phyloP scores from a whole-genome alignment of 148 eudicot species.

The Salicornia ramosissima region DNA sequence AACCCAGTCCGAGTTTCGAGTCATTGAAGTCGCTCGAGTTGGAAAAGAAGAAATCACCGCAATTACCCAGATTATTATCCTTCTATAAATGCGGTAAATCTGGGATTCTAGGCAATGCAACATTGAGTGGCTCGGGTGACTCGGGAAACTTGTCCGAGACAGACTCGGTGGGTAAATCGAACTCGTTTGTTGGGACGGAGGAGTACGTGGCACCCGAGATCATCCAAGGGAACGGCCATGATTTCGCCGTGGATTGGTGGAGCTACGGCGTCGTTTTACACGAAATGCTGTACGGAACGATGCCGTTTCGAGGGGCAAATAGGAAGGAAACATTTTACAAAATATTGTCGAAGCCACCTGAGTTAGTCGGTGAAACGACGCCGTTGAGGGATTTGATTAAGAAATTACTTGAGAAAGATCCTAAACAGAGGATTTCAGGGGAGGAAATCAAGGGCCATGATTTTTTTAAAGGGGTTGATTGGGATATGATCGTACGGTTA shows the following conservation, averaged over 20 bases:
- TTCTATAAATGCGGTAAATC: constrained; percentile 53
- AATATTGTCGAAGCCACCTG: constrained; percentile 42
- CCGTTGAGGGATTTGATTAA: constrained; percentile 75
- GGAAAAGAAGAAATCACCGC: constrained; percentile 21
- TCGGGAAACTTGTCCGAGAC: constrained; percentile 31
- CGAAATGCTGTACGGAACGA: constrained; percentile 78
- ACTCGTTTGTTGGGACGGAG: constrained; percentile 91
- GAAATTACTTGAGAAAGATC: constrained; percentile 59
- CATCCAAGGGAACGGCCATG: constrained; percentile 63
- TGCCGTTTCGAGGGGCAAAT: constrained; percentile 68
- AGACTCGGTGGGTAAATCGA: constrained; percentile 43
- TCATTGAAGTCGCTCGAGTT: constrained; percentile 17
- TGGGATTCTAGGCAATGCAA: constrained; percentile 36
- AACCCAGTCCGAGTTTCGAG: constrained; percentile 10
- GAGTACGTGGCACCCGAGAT: constrained; percentile 92
- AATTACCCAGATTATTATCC: constrained; percentile 1
- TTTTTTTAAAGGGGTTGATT: constrained; percentile 57
- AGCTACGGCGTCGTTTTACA: constrained; percentile 58
- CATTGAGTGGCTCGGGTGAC: constrained; percentile 10
- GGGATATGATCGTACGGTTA: constrained; percentile 50
- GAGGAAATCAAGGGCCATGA: constrained; percentile 72
- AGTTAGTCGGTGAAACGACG: constrained; percentile 65
- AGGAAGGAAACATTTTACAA: constrained; percentile 68
- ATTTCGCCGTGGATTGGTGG: constrained; percentile 82
- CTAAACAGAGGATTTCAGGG: constrained; percentile 43